A percentile compares a stretch with the other conserved stretches of the same genome.
These are phyloP conservation scores for Cercospora nicotianae DNA, from an alignment of 2,329 filamentous ascomycete species.

Conservation along the genomic window DNA sequence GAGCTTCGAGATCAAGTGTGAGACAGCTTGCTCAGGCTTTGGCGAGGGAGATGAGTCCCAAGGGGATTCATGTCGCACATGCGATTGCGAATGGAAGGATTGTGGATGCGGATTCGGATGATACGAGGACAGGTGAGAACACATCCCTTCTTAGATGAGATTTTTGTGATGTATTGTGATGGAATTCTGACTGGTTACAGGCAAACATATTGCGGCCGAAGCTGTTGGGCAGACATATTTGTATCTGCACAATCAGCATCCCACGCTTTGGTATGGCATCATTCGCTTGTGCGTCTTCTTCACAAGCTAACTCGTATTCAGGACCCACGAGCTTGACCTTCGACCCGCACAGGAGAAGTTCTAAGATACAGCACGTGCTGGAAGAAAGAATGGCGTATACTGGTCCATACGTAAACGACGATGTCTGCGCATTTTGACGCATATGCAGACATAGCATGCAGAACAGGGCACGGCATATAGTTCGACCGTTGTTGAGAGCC, in stretches of 20 bases:
- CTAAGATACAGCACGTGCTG: conserved; percentile 27
- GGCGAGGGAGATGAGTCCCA: conserved; percentile 58
- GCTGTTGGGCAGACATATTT: conserved; percentile 59
- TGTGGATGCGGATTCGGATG: conserved; percentile 52
- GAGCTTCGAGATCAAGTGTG: conserved; percentile 54
- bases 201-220: conserved; percentile 58
- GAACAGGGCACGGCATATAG: neutral
- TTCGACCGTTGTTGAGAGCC: neutral
- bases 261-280: conserved; percentile 46
- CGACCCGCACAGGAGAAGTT: conserved; percentile 53
- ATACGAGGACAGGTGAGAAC: conserved; percentile 45
- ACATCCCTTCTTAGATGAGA: neutral
- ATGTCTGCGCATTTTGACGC: neutral
- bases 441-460: neutral
- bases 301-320: neutral
- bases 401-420: neutral
- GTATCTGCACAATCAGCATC: conserved; percentile 51
- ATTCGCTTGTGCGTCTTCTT: neutral
- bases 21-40: conserved; percentile 58
- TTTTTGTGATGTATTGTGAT: neutral
- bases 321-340: conserved; percentile 52
- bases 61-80: conserved; percentile 60
- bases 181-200: no score
- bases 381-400: neutral
- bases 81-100: conserved; percentile 59